Base-by-base conservation (phyloP, 768 basidiomycete species). In the Chlorophyllum brunneum region DNA sequence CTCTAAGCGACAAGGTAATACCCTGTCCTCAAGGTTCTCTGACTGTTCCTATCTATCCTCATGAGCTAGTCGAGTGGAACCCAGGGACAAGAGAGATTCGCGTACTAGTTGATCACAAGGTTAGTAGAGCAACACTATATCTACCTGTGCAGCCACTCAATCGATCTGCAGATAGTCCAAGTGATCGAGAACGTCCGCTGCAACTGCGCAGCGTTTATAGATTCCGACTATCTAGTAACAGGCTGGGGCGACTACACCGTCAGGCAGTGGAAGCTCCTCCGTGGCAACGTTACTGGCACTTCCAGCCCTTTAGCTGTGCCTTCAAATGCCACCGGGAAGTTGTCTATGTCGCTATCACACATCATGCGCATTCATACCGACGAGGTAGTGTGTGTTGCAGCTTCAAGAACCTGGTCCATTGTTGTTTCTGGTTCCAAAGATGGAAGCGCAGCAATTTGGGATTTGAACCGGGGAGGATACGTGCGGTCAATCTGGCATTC, bases 361-460 rank as follows among this genome's bases (percentile, higher is more conserved):
- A 81, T 91, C 54, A 82, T 97, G 78, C 81, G 89, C 11, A 82
- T 88, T 13, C 94, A 95, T 59, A 82, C 79, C 2, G 81, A 81
- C 40, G 74, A 79, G 42, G 79, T 95, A 20, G 65, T 74, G 1
- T 86, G 80, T 58, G 74, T 95, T 13, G 71, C 83, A 6, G 83
- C 89, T 1, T 94, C 88, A 11, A 73, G 86, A 37, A 69, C 85
- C 1, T 95, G 94, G 94, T 90, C 89, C 1, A 59, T 92, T 20
- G 79, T 82, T 20, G 79, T 94, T 38, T 94, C 89, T 57, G 92
- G 92, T 8, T 88, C 89, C 13, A 78, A 80, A 61, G 93, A 95
- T 59, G 91, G 93, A 1, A 90, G 85, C 55, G 91, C 88, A 0
- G 86, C 86, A 3, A 52, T 95, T 2, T 97, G 94, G 94, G 94